A percentile compares a stretch with the other conserved stretches of the same genome.
Evolutionary conservation across 768 basidiomycete species (phyloP).

Genomic region (Phallus indusiatus): DNA sequence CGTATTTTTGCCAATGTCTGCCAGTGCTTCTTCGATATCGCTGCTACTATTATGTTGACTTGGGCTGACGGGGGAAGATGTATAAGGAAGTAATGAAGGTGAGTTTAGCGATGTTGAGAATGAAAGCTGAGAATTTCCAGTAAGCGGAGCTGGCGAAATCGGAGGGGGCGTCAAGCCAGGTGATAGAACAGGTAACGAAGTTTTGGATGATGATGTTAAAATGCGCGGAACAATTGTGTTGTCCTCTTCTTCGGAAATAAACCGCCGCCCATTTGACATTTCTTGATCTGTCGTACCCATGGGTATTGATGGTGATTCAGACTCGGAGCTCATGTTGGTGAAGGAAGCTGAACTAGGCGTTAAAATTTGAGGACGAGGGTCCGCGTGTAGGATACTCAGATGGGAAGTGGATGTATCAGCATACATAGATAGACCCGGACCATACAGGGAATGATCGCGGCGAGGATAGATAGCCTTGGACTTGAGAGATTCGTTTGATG

Average conservation of each 20-base stretch:
- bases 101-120: background rate
- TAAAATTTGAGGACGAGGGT: background rate
- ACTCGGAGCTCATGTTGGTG: background rate
- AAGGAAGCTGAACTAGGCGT: background rate
- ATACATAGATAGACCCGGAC: slow-evolving; percentile 4
- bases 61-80: background rate
- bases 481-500: background rate
- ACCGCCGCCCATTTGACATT: background rate
- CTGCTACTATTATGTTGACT: background rate
- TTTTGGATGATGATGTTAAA: background rate
- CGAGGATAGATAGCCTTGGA: background rate
- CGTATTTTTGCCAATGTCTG: slow-evolving; percentile 64
- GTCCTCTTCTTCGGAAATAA: slow-evolving; percentile 3
- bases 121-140: background rate
- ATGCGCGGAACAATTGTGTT: slow-evolving; percentile 1
- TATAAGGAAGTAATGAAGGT: slow-evolving; percentile 1
- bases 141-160: slow-evolving; percentile 4
- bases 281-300: background rate
- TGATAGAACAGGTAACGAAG: background rate
- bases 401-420: background rate
- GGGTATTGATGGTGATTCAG: background rate
- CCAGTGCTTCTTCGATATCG: slow-evolving; percentile 17
- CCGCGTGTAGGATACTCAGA: background rate
- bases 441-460: slow-evolving; percentile 4
- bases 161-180: background rate